phyloP scores from a whole-genome alignment of 2,329 filamentous ascomycete genomes.

The Penicillium hesseltinei region DNA sequence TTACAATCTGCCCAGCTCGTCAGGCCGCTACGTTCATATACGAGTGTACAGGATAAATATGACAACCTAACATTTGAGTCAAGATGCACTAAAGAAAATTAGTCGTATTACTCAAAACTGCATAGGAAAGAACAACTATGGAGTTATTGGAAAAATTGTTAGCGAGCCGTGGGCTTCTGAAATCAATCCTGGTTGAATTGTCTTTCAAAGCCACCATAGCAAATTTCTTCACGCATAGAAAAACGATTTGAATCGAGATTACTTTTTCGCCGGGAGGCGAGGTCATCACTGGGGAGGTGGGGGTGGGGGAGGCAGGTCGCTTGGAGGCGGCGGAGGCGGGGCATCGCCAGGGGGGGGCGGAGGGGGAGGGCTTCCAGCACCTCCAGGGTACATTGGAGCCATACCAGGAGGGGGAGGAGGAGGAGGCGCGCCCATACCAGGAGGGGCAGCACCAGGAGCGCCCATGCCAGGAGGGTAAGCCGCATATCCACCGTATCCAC shows the following conservation, averaged over 20 bases:
- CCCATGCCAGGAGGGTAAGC: conserved; percentile 47
- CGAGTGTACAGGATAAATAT: neutral
- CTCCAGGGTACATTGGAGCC: conserved; percentile 40
- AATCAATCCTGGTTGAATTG: neutral
- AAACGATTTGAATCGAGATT: conserved; percentile 21
- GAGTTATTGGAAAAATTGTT: neutral
- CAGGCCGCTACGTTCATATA: neutral
- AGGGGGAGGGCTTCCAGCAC: conserved; percentile 39
- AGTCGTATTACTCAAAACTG: conserved; percentile 13
- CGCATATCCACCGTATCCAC: conserved; percentile 49
- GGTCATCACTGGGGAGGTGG: conserved; percentile 45
- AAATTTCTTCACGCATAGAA: neutral
- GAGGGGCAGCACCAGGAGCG: conserved; percentile 53
- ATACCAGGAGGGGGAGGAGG: conserved; percentile 50
- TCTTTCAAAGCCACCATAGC: neutral
- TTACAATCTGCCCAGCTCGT: neutral
- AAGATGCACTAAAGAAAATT: neutral
- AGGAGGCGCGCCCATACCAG: conserved; percentile 42
- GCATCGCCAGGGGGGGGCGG: conserved; percentile 42
- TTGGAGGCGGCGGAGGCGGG: conserved; percentile 48
- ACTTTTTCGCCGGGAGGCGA: neutral
- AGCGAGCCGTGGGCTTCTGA: conserved; percentile 1
- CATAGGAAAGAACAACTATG: neutral
- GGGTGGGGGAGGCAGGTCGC: conserved; percentile 62
- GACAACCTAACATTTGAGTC: neutral